Evolutionary conservation across 495 filamentous ascomycete genomes (phyloP).

Genomic region (Geopyxis carbonaria): DNA sequence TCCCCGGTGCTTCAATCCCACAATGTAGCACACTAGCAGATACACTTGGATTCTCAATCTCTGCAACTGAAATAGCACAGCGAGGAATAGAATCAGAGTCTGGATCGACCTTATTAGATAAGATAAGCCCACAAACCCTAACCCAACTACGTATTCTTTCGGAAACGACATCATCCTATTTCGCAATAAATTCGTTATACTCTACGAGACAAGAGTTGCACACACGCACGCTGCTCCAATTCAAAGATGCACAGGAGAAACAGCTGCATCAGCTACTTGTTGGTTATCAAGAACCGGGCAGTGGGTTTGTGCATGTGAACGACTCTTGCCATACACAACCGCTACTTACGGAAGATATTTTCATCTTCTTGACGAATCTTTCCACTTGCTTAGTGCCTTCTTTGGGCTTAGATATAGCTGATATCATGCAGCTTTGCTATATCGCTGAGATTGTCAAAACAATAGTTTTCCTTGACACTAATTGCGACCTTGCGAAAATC

Average conservation of each 20-base stretch:
- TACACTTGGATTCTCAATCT: slow-evolving; percentile 73
- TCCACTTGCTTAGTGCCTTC: slow-evolving; percentile 54
- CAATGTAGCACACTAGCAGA: slow-evolving; percentile 46
- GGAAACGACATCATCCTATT: slow-evolving; percentile 74
- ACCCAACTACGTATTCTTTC: slow-evolving; percentile 81
- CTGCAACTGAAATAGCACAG: slow-evolving; percentile 80
- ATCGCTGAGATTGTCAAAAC: slow-evolving; percentile 81
- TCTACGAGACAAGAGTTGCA: slow-evolving; percentile 36
- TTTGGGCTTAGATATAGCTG: slow-evolving; percentile 56
- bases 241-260: slow-evolving; percentile 47
- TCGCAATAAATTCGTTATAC: slow-evolving; percentile 62
- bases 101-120: slow-evolving; percentile 62
- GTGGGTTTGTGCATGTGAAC: slow-evolving; percentile 2
- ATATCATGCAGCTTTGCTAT: slow-evolving; percentile 78
- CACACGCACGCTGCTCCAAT: slow-evolving; percentile 46
- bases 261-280: slow-evolving; percentile 63
- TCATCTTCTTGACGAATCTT: slow-evolving; percentile 68
- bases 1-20: slow-evolving; percentile 9
- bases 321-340: slow-evolving; percentile 28
- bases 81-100: slow-evolving; percentile 65
- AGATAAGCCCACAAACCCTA: slow-evolving; percentile 60
- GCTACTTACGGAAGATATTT: slow-evolving; percentile 61
- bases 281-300: slow-evolving; percentile 28
- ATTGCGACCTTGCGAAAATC: slow-evolving; percentile 27
- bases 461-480: slow-evolving; percentile 33